Base-by-base conservation (phyloP, 371 early-diverging fungal species). In the Mortierella sp. region DNA sequence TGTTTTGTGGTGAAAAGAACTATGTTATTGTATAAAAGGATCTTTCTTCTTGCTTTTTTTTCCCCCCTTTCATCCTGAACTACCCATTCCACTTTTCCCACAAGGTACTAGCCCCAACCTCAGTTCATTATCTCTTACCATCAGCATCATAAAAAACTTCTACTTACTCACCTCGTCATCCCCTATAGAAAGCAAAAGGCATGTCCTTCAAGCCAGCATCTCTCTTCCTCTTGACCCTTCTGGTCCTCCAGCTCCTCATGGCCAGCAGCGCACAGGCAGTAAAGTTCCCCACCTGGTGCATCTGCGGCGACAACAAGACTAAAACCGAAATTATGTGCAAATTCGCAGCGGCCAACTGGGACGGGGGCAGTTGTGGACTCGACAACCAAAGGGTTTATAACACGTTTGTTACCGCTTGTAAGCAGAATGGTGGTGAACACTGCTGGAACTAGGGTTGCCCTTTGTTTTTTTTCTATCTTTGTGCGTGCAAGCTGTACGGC, bases 281-380 rank as follows among this genome's bases (percentile, higher is more conserved):
- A 6, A 61, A 19, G 34, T 61, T 61, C 37, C 64, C 64, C 8
- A 61, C 34, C 3, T 61, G 64, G 37, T 61, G 64, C 34, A 19
- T 61, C 21, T 61, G 64, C 64, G 64, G 64, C 64, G 19, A 61
- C 64, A 19, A 34, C 64, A 61, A 34, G 64, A 61, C 64, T 14
- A 61, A 61, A 16, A 61, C 64, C 37, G 64, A 61, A 31, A 61
- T 61, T 34, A 4, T 61, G 34, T 61, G 64, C 21, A 31, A 34
- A 8, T 61, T 61, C 14, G 37, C 61, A 11, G 14, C 61, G 19
- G 61, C 34, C 21, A 61, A 61, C 37, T 37, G 64, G 64, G 64
- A 61, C 14, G 64, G 64, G 8, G 64, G 64, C 19, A 61, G 34
- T 28, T 61, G 61, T 34, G 64, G 64, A 21, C 16, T 61, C 31